These are phyloP conservation scores for Ogataea polymorpha DNA, from an alignment of 805 yeast genomes.

Conservation along the genomic window DNA sequence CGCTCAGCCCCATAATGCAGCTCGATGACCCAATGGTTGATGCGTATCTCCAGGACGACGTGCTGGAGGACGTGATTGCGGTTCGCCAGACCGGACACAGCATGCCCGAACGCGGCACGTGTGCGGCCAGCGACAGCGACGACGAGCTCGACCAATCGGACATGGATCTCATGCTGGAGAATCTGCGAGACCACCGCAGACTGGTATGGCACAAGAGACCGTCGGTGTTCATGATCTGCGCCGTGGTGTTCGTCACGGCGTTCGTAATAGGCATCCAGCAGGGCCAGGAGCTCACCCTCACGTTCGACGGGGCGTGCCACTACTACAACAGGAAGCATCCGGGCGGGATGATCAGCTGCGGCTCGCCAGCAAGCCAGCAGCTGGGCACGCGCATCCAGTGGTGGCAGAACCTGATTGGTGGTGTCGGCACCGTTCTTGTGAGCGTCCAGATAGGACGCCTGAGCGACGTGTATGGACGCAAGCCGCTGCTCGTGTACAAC, in stretches of 20 bases:
- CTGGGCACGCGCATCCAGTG: conserved; percentile 49
- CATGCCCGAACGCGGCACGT: too few relatives aligned
- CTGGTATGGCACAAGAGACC: conserved; percentile 59
- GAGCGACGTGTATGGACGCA: conserved; percentile 65
- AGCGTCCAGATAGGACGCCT: conserved; percentile 60
- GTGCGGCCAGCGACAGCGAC: conserved; percentile 4
- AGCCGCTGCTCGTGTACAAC: conserved; percentile 40
- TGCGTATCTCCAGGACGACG: conserved; percentile 3
- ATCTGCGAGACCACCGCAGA: conserved; percentile 35
- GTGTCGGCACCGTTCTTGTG: conserved; percentile 47
- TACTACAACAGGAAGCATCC: conserved; percentile 20
- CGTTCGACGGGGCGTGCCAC: conserved; percentile 39
- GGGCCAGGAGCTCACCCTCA: conserved; percentile 37
- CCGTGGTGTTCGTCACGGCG: conserved; percentile 40
- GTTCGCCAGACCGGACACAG: neutral
- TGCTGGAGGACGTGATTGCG: conserved; percentile 8
- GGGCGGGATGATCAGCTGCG: conserved; percentile 29
- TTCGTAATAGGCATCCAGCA: conserved; percentile 39
- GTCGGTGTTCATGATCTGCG: conserved; percentile 47
- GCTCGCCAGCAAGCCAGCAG: conserved; percentile 40
- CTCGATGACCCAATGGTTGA: conserved; percentile 3
- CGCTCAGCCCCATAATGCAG: neutral
- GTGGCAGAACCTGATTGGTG: conserved; percentile 38
- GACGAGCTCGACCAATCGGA: conserved; percentile 36
- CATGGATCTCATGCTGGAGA: conserved; percentile 48